Evolutionary conservation across 768 basidiomycete genomes (phyloP).

Genomic region (Rubroboletus pulcherrimus): DNA sequence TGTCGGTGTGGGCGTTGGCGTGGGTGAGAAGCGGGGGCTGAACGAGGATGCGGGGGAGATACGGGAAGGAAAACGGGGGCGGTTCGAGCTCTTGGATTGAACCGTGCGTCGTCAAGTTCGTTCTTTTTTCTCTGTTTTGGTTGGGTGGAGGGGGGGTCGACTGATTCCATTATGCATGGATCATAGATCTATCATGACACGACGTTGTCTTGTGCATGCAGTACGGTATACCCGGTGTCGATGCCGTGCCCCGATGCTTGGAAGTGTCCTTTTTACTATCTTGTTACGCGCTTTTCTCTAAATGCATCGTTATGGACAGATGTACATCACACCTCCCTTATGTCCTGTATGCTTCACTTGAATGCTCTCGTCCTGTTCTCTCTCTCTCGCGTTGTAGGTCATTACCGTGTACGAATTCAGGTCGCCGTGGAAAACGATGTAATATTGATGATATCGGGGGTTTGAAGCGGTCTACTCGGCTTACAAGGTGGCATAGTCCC

Average conservation of each 20-base stretch:
- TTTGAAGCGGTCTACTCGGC: neutral
- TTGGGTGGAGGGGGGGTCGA: neutral
- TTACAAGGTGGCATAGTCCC: constrained; percentile 25
- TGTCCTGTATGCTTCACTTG: neutral
- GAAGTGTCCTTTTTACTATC: neutral
- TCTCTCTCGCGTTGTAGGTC: neutral
- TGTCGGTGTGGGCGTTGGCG: constrained; percentile 21
- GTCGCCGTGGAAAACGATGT: neutral
- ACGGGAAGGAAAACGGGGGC: constrained; percentile 51
- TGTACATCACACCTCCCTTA: neutral
- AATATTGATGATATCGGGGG: neutral
- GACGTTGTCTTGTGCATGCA: neutral
- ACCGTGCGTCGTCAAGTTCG: neutral
- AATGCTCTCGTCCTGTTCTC: neutral
- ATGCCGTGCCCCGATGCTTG: neutral
- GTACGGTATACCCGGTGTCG: neutral
- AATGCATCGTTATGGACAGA: constrained; percentile 7
- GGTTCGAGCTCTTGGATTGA: constrained; percentile 61
- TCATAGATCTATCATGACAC: neutral
- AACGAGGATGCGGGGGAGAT: constrained; percentile 37
- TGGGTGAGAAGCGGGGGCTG: constrained; percentile 36
- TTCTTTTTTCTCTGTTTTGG: neutral
- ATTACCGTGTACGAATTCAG: constrained; percentile 24
- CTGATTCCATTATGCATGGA: neutral
- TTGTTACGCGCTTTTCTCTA: neutral